Evolutionary conservation across 805 yeast species (phyloP).

Genomic region (Candida oleophila): DNA sequence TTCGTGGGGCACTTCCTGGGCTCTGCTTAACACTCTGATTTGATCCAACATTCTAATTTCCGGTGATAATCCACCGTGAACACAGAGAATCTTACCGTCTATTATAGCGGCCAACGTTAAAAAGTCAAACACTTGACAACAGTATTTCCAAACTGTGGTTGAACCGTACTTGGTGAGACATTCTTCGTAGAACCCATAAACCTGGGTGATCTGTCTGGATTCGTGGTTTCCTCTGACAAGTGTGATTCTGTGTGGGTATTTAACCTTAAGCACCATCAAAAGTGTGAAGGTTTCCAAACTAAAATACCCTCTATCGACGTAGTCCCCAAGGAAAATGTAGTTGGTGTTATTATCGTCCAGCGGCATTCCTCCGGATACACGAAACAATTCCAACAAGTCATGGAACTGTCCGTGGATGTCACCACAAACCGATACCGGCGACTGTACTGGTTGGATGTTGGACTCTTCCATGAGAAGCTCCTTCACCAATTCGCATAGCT

Average conservation of each 20-base stretch:
- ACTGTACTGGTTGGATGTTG: conserved; percentile 88
- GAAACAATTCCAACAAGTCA: conserved; percentile 84
- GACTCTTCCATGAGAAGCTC: conserved; percentile 95
- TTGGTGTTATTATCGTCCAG: conserved; percentile 59
- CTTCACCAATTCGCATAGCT: conserved; percentile 91
- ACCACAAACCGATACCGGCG: conserved; percentile 95
- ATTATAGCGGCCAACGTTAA: conserved; percentile 92
- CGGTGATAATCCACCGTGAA: conserved; percentile 96
- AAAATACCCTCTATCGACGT: conserved; percentile 97
- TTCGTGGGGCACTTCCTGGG: conserved; percentile 98
- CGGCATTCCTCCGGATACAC: conserved; percentile 92
- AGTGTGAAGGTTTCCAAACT: conserved; percentile 91
- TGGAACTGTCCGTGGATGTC: conserved; percentile 99
- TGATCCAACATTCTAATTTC: conserved; percentile 97
- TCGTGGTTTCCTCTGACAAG: conserved; percentile 98
- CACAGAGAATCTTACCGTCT: conserved; percentile 92
- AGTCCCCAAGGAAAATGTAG: conserved; percentile 90
- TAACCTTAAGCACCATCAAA: conserved; percentile 89
- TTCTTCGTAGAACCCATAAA: conserved; percentile 96
- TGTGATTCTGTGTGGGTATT: conserved; percentile 81
- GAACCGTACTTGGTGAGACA: conserved; percentile 91
- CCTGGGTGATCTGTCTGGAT: conserved; percentile 96
- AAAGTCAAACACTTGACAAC: conserved; percentile 95
- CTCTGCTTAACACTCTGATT: conserved; percentile 88
- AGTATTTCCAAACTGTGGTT: conserved; percentile 93